phyloP scores from a whole-genome alignment of 2,329 filamentous ascomycete species.

The Diplodia intermedia region DNA sequence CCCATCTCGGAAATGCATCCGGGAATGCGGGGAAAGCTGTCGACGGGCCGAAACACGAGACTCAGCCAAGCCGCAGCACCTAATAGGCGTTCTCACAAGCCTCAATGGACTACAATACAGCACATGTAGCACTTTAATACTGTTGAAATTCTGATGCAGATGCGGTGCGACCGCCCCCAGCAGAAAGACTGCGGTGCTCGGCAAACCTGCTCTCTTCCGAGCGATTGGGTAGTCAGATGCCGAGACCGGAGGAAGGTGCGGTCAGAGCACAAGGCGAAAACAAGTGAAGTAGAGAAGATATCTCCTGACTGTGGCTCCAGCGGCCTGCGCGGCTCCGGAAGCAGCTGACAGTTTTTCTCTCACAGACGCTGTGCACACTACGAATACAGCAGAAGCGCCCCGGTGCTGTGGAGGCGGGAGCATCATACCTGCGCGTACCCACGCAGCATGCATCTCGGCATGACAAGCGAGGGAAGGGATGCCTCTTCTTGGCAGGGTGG shows the following conservation, averaged over 20 bases:
- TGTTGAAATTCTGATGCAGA: not conserved
- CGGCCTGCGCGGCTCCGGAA: constrained; percentile 26
- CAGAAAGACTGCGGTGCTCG: not conserved
- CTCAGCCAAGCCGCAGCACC: not conserved
- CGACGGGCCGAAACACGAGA: constrained; percentile 15
- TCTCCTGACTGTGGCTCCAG: constrained; percentile 19
- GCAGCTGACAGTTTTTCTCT: constrained; percentile 19
- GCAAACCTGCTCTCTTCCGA: constrained; percentile 8
- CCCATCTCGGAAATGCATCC: not conserved
- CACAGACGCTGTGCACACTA: constrained; percentile 14
- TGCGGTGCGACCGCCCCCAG: not conserved
- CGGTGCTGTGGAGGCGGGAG: constrained; percentile 22
- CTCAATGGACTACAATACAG: not conserved
- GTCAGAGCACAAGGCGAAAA: not conserved
- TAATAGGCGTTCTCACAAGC: not conserved
- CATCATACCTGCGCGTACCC: constrained; percentile 8
- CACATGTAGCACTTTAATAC: not conserved
- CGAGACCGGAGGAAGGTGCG: not conserved
- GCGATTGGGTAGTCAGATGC: constrained; percentile 6
- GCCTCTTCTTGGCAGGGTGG: constrained; percentile 23
- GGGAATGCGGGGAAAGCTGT: constrained; percentile 12
- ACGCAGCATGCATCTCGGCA: constrained; percentile 19
- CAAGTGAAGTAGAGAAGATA: constrained; percentile 12
- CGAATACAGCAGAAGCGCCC: constrained; percentile 5
- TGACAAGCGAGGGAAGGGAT: constrained; percentile 30